A percentile compares a stretch with the other conserved stretches of the same genome.
Conservation (phyloP, 306 rosid genomes). For the Quercus parvula region DNA sequence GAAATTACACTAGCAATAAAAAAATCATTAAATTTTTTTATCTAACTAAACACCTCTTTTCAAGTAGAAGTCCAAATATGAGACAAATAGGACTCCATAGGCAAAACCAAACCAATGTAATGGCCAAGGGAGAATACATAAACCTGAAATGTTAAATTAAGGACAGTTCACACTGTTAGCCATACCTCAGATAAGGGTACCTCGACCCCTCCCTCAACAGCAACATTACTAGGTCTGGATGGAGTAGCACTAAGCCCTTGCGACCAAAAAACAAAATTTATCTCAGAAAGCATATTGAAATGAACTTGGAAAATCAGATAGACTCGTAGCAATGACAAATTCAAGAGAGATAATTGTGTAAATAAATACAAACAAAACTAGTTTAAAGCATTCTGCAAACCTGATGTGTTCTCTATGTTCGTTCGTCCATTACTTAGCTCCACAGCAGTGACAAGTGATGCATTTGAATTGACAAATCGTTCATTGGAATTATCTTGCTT, state of each 20-base stretch:
- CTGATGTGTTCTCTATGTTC: constrained; percentile 63
- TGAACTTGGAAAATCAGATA: constrained; percentile 20
- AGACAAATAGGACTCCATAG: not conserved
- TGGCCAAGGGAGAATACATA: not conserved
- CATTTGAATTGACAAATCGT: constrained; percentile 53
- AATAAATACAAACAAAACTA: constrained; percentile 8
- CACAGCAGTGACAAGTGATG: constrained; percentile 47
- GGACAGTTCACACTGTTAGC: not conserved
- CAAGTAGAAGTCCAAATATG: not conserved
- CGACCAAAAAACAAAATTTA: constrained; percentile 17
- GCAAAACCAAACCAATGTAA: not conserved
- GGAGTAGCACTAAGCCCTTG: constrained; percentile 60
- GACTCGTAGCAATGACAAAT: constrained; percentile 13
- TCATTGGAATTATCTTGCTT: constrained; percentile 63
- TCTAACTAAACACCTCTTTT: not conserved
- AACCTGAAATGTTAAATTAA: not conserved
- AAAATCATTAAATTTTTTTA: not conserved
- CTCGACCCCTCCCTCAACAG: constrained; percentile 56
- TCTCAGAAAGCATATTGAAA: constrained; percentile 32
- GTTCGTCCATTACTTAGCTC: constrained; percentile 67
- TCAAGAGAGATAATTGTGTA: constrained; percentile 11
- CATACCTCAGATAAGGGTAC: constrained; percentile 80
- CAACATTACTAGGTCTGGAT: constrained; percentile 50
- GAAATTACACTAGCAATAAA: not conserved
- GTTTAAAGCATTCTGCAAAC: constrained; percentile 40